Percentiles rank a stretch among this genome's conserved stretches.
Conservation (phyloP, 176 grass and related monocot species). For the Coix lacrymajobi region DNA sequence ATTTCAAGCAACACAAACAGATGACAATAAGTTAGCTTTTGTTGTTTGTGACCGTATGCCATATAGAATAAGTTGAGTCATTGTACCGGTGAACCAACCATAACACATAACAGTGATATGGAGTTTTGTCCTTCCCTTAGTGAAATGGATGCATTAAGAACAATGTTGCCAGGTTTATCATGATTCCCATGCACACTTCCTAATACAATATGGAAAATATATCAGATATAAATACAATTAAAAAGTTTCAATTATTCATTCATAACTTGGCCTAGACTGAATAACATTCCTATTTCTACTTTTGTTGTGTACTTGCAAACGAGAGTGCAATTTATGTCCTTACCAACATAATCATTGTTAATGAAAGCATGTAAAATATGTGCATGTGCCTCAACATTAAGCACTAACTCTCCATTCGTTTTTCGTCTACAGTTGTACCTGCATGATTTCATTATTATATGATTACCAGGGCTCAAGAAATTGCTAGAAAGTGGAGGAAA, state of each 20-base stretch:
- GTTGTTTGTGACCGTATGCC: background rate
- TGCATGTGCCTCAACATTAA: constrained; percentile 56
- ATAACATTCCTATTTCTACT: background rate
- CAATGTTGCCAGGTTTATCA: constrained; percentile 24
- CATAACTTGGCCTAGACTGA: background rate
- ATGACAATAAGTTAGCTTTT: background rate
- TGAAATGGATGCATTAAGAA: constrained; percentile 41
- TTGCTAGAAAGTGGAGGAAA: background rate
- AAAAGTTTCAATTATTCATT: background rate
- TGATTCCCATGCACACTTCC: constrained; percentile 64
- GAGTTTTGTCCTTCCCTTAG: constrained; percentile 53
- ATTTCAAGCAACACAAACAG: background rate
- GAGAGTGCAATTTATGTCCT: background rate
- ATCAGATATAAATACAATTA: background rate
- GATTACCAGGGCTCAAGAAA: background rate
- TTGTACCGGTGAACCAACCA: constrained; percentile 92
- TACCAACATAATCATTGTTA: constrained; percentile 60
- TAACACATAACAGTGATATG: constrained; percentile 78
- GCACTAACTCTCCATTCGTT: constrained; percentile 12
- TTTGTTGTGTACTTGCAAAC: background rate
- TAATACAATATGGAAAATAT: constrained; percentile 25
- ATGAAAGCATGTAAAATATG: constrained; percentile 87
- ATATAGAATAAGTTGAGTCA: constrained; percentile 16
- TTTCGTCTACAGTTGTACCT: constrained; percentile 47
- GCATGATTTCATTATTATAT: constrained; percentile 30